Base-by-base conservation (phyloP, 257 asterid species). In the Hygrophila difformis region DNA sequence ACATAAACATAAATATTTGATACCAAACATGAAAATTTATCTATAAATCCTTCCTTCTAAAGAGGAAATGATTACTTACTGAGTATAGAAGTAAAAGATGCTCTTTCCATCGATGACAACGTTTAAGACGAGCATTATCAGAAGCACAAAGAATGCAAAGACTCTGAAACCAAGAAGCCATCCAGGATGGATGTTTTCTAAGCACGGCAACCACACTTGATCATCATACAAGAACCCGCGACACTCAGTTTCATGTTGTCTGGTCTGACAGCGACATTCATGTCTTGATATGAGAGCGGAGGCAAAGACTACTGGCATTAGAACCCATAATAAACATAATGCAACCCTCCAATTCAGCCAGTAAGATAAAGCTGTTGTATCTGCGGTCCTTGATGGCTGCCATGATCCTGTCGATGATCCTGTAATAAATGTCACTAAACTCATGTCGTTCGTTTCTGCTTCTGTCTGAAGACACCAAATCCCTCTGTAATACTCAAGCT, bases 341-440 rank as follows among this genome's bases (percentile, higher is more conserved):
- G 75, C 44, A 14, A 91, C 77, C 57, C 93, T 81, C 96, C 99
- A 91, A 44, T 86, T 86, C 0, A 91, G 68, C 99, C 99, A 86
- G 53, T 91, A 91, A 22, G 79, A 40, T 36, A 92, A 26, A 13
- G 79, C 68, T 5, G 94, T 86, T 52, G 99, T 82, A 38, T 82
- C 67, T 0, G 62, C 93, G 0, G 93, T 79, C 70, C 61, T 59
- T 34, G 79, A 82, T 12, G 95, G 94, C 62, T 74, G 94, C 99
- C 95, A 91, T 52, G 93, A 66, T 47, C 59, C 78, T 15, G 92
- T 66, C 0, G 87, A 65, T 53, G 31, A 26, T 26, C 94, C 99
- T 51, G 95, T 91, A 60, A 80, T 65, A 42, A 82, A 73, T 73
- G 94, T 85, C 47, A 82, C 66, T 61, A 82, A 61, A 65, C 86